phyloP scores from a whole-genome alignment of 768 basidiomycete genomes.

The Suillus weaverae region DNA sequence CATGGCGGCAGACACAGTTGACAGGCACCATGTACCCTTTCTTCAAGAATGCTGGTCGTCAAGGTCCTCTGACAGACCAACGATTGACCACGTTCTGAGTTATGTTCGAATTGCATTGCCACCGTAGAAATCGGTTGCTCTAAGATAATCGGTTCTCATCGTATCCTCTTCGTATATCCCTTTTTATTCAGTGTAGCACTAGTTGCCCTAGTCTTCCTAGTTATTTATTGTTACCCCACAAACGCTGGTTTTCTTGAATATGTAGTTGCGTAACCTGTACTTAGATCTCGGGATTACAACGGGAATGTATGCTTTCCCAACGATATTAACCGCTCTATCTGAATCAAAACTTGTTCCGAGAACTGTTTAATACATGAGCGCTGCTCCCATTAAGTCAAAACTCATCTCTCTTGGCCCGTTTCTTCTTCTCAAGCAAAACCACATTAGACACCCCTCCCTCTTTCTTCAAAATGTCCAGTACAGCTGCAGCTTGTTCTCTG shows the following conservation, averaged over 20 bases:
- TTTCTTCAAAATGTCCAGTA: neutral
- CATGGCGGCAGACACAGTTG: neutral
- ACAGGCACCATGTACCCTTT: neutral
- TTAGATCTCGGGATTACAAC: neutral
- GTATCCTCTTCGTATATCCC: neutral
- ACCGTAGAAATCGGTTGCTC: neutral
- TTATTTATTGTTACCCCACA: neutral
- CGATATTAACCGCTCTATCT: neutral
- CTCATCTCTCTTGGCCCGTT: conserved; percentile 3
- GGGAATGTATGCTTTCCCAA: neutral
- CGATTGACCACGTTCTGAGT: neutral
- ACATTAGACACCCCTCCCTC: neutral
- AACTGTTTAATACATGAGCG: neutral
- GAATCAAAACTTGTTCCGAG: neutral
- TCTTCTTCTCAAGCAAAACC: neutral
- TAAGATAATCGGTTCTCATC: too few relatives aligned
- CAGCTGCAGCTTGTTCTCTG: neutral
- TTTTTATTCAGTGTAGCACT: neutral
- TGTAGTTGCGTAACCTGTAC: neutral
- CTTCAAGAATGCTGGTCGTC: conserved; percentile 6
- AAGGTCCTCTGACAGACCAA: neutral
- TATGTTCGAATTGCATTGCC: neutral
- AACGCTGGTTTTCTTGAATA: neutral
- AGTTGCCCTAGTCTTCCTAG: neutral
- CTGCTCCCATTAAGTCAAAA: neutral